These are phyloP conservation scores for Candida palmyrensis DNA, from an alignment of 805 yeast species.

Conservation along the genomic window DNA sequence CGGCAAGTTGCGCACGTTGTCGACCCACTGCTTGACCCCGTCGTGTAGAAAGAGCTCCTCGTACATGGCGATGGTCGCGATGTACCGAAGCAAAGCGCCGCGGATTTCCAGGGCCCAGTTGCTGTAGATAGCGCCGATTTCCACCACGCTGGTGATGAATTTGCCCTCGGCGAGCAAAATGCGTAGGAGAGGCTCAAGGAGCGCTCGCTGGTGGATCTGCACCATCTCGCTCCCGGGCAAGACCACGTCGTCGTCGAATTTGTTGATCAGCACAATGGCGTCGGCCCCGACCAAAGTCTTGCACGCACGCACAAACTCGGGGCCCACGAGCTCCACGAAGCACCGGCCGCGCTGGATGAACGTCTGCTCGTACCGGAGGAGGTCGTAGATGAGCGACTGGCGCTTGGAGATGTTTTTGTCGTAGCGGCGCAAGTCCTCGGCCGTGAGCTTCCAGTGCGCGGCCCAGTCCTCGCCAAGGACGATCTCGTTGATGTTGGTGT, in stretches of 20 bases:
- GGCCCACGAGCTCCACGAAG: constrained; percentile 47
- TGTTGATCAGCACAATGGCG: constrained; percentile 24
- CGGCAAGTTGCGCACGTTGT: constrained; percentile 46
- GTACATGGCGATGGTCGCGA: constrained; percentile 55
- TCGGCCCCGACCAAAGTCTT: constrained; percentile 14
- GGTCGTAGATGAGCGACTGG: constrained; percentile 73
- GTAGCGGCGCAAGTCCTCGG: constrained; percentile 47
- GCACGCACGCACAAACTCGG: constrained; percentile 31
- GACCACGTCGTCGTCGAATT: constrained; percentile 56
- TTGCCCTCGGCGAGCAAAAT: constrained; percentile 61
- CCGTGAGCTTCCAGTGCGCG: constrained; percentile 57
- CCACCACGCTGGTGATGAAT: constrained; percentile 45
- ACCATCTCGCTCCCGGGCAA: constrained; percentile 52
- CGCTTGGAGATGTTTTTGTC: constrained; percentile 51
- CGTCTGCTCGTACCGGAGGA: constrained; percentile 65
- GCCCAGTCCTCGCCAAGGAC: constrained; percentile 53
- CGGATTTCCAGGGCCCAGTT: constrained; percentile 61
- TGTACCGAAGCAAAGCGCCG: constrained; percentile 51
- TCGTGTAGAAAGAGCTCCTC: constrained; percentile 50
- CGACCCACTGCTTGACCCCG: constrained; percentile 53
- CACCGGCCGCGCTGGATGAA: constrained; percentile 64
- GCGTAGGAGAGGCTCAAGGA: constrained; percentile 54
- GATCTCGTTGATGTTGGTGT: constrained; percentile 21
- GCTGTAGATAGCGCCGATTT: constrained; percentile 55
- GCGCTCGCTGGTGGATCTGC: constrained; percentile 45